Base-by-base conservation (phyloP, 441 rosid genomes). In the Euphorbia celastroides region DNA sequence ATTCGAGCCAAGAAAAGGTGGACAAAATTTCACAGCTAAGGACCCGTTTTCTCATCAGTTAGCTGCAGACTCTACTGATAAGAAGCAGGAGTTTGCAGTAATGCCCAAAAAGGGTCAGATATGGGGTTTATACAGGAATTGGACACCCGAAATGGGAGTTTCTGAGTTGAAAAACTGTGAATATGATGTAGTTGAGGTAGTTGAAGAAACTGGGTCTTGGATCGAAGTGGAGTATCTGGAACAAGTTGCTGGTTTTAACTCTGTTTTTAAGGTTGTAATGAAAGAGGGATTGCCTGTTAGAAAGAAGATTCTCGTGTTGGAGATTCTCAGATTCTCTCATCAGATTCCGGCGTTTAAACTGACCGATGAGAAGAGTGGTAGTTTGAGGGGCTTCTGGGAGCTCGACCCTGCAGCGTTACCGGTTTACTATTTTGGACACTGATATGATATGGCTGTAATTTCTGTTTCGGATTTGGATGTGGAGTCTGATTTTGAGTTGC, bases 311-410 rank as follows among this genome's bases (percentile, higher is more conserved):
- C 81, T 75, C 13, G 11, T 54, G 57, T 26, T 25, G 1, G 86
- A 91, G 72, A 71, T 84, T 64, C 79, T 89, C 52, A 82, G 84
- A 62, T 93, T 93, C 80, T 90, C 97, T 28, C 96, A 93, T 76
- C 88, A 75, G 65, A 79, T 93, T 59, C 97, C 96, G 46, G 81
- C 82, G 23, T 79, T 81, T 75, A 75, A 51, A 74, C 72, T 93
- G 52, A 83, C 89, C 7, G 76, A 77, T 17, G 89, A 91, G 80
- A 72, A 57, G 62, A 71, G 63, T 64, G 96, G 93, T 36, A 75
- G 72, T 72, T 75, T 91, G 68, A 77, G 84, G 74, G 95, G 87
- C 52, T 82, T 61, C 68, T 88, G 82, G 83, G 92, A 88, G 70
- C 80, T 86, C 16, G 92, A 86, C 72, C 79, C 89, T 38, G 82